A percentile compares a stretch with the other conserved stretches of the same genome.
Conservation (phyloP, 208 protist species). For the Acanthamoeba divionensis region DNA sequence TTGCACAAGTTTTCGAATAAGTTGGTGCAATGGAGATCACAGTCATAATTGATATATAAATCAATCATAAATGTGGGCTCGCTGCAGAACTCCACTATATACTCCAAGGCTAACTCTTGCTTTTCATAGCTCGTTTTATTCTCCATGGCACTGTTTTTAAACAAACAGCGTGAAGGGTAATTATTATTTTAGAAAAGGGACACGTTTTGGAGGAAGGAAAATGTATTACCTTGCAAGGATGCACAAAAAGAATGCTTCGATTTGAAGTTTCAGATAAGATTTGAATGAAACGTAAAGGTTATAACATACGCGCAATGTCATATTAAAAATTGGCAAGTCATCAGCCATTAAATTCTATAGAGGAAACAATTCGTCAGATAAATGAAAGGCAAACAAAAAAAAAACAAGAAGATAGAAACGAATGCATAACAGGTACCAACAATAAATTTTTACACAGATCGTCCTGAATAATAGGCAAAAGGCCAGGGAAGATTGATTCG, state of each 20-base stretch:
- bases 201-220: background rate
- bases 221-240: background rate
- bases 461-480: background rate
- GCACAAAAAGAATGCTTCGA: conserved; percentile 67
- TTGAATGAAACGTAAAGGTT: conserved; percentile 25
- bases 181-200: no score
- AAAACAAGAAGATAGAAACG: background rate
- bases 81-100: conserved; percentile 68
- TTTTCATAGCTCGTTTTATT: conserved; percentile 37
- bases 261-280: conserved; percentile 57
- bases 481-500: background rate
- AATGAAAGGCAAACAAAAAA: background rate
- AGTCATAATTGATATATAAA: conserved; percentile 80
- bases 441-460: conserved; percentile 13
- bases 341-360: background rate
- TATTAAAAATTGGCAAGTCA: conserved; percentile 2
- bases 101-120: conserved; percentile 68
- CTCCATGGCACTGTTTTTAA: conserved; percentile 24
- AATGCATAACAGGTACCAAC: background rate
- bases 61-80: conserved; percentile 71
- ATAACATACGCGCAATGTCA: background rate
- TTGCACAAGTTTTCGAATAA: conserved; percentile 75
- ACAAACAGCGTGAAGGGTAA: no score
- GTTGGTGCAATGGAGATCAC: conserved; percentile 71
- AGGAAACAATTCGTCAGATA: background rate